Percentiles rank a stretch among this genome's conserved stretches.
phyloP scores from a whole-genome alignment of 2,329 filamentous ascomycete species.

The Aspergillus fischeri region DNA sequence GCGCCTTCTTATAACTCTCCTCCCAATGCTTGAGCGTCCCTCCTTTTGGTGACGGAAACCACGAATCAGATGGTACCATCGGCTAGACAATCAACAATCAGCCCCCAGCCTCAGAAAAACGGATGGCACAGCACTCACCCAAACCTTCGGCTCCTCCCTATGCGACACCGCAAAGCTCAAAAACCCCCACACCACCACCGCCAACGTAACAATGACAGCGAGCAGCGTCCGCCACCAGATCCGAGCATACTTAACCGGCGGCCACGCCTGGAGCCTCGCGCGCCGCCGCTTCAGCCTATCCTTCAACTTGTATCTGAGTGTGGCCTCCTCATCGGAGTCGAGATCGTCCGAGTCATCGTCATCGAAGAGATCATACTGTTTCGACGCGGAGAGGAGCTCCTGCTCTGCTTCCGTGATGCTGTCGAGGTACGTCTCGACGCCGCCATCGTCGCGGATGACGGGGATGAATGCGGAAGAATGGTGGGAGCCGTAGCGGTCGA shows the following conservation, averaged over 20 bases:
- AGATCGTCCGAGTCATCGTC: conserved; percentile 7
- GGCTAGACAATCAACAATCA: conserved; percentile 9
- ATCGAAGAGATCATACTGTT: conserved; percentile 14
- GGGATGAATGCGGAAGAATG: conserved; percentile 11
- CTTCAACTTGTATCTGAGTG: conserved; percentile 1
- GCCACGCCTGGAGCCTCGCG: conserved; percentile 11
- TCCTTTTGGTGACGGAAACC: conserved; percentile 75
- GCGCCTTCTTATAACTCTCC: conserved; percentile 73
- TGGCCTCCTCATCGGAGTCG: conserved; percentile 10
- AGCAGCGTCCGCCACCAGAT: conserved; percentile 21
- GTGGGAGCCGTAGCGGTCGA: conserved; percentile 6
- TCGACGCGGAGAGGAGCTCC: conserved; percentile 17
- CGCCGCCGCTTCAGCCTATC: conserved; percentile 1
- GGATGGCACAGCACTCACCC: conserved; percentile 7
- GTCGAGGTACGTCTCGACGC: conserved; percentile 21
- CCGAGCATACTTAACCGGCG: conserved; percentile 16
- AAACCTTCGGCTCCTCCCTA: conserved; percentile 3
- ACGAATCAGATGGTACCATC: conserved; percentile 56
- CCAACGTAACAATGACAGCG: conserved; percentile 14
- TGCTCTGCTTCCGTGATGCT: conserved; percentile 22
- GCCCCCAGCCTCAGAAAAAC: background rate
- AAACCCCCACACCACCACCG: conserved; percentile 18
- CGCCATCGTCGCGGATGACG: conserved; percentile 14
- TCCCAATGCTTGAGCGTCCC: conserved; percentile 68
- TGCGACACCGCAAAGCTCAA: conserved; percentile 11